These are phyloP conservation scores for Tetrahymena thermophila DNA, from an alignment of 73 alveolate species.

Conservation along the genomic window DNA sequence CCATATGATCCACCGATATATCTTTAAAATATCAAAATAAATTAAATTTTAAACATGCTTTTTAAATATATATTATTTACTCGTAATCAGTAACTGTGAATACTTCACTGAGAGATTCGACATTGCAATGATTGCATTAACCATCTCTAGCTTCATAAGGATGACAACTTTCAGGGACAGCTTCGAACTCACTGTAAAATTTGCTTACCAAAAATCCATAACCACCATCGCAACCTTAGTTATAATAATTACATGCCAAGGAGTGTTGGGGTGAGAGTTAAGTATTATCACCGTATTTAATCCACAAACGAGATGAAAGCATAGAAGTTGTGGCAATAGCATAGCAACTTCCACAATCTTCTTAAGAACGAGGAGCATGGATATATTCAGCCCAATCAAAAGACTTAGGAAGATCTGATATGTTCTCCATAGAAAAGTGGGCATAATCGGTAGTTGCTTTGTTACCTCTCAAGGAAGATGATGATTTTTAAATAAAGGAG, in stretches of 20 bases:
- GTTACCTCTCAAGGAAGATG: neutral
- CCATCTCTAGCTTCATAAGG: slow-evolving; percentile 31
- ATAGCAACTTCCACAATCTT: slow-evolving; percentile 38
- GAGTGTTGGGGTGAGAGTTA: slow-evolving; percentile 35
- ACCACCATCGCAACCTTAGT: slow-evolving; percentile 44
- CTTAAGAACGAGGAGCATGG: slow-evolving; percentile 4
- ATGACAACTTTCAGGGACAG: slow-evolving; percentile 13
- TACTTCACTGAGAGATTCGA: neutral
- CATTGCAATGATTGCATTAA: slow-evolving; percentile 16
- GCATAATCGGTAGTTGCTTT: neutral
- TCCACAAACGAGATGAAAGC: slow-evolving; percentile 36
- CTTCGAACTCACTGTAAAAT: neutral
- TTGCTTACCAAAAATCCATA: slow-evolving; percentile 32
- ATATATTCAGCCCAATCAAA: slow-evolving; percentile 28
- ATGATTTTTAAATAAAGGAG: neutral
- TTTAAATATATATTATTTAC: neutral
- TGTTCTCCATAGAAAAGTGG: neutral
- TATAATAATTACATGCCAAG: slow-evolving; percentile 28
- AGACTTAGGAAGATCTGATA: slow-evolving; percentile 27
- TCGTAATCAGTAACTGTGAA: slow-evolving; percentile 16
- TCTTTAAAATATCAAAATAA: neutral
- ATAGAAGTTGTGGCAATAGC: slow-evolving; percentile 36
- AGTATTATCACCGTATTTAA: neutral
- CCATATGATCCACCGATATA: slow-evolving; percentile 44
- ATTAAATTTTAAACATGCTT: neutral